phyloP scores from a whole-genome alignment of 2,329 filamentous ascomycete species.

The Hypoxylon sp. region DNA sequence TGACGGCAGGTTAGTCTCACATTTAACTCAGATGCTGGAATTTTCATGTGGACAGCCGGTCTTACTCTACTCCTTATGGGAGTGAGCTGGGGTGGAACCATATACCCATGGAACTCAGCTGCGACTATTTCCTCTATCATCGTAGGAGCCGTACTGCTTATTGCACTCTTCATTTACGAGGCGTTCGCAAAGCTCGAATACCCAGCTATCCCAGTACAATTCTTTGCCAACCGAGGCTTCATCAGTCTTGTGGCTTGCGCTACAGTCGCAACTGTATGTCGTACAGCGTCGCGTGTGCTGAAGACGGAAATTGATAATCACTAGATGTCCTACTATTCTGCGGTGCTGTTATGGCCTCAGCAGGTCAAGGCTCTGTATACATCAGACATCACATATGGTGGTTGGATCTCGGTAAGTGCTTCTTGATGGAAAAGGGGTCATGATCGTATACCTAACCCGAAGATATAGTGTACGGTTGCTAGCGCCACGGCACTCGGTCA shows the following conservation, averaged over 20 bases:
- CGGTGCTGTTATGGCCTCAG: slow-evolving; percentile 57
- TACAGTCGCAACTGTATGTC: slow-evolving; percentile 54
- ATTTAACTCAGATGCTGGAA: slow-evolving; percentile 55
- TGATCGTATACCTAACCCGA: slow-evolving; percentile 20
- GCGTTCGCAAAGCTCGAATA: slow-evolving; percentile 55
- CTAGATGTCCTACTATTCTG: slow-evolving; percentile 55
- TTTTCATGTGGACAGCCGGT: slow-evolving; percentile 62
- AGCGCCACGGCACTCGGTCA: slow-evolving; percentile 56
- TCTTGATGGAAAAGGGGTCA: neutral
- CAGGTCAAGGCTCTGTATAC: slow-evolving; percentile 56
- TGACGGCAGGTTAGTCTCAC: neutral
- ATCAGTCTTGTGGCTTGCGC: slow-evolving; percentile 56
- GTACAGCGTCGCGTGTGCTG: neutral
- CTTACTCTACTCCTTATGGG: slow-evolving; percentile 63
- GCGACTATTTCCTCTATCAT: slow-evolving; percentile 58
- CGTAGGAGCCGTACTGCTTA: slow-evolving; percentile 54
- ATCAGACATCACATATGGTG: slow-evolving; percentile 54
- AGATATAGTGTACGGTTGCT: slow-evolving; percentile 53
- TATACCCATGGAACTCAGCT: slow-evolving; percentile 61
- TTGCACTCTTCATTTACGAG: slow-evolving; percentile 58
- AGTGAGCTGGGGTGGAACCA: slow-evolving; percentile 61
- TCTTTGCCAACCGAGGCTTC: slow-evolving; percentile 57
- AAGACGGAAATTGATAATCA: slow-evolving; percentile 10
- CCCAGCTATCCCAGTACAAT: slow-evolving; percentile 56
- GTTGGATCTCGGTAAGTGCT: slow-evolving; percentile 54